phyloP scores from a whole-genome alignment of 805 yeast genomes.

The Yarrowia keelungensis region DNA sequence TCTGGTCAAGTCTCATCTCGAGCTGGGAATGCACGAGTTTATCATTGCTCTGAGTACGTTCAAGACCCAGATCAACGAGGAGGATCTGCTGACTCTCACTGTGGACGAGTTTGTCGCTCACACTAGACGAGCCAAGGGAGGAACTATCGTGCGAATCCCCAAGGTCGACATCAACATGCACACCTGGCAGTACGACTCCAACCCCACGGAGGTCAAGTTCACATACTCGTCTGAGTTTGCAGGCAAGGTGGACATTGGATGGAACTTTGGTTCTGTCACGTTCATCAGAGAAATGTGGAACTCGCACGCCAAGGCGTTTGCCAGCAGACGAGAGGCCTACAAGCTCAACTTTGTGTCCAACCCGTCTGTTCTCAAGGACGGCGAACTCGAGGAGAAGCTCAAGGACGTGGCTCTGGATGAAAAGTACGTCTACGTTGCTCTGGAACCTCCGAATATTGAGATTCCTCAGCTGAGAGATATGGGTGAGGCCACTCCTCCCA shows the following conservation, averaged over 20 bases:
- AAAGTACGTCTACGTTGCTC: constrained; percentile 59
- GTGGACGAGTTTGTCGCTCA: constrained; percentile 63
- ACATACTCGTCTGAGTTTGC: constrained; percentile 76
- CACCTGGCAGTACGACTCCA: constrained; percentile 62
- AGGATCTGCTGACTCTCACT: constrained; percentile 54
- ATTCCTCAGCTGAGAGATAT: constrained; percentile 89
- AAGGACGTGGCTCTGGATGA: constrained; percentile 52
- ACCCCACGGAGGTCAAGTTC: constrained; percentile 66
- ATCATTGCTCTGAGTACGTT: constrained; percentile 70
- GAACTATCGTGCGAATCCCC: constrained; percentile 81
- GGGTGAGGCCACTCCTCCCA: constrained; percentile 97
- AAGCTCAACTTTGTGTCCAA: constrained; percentile 51
- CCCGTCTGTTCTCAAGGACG: constrained; percentile 45
- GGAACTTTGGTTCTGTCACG: constrained; percentile 93
- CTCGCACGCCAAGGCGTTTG: constrained; percentile 76
- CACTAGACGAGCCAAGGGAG: constrained; percentile 71
- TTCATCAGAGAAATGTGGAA: constrained; percentile 93
- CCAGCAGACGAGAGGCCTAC: constrained; percentile 59
- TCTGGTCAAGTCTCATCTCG: constrained; percentile 62
- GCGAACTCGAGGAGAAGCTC: constrained; percentile 52
- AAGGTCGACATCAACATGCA: constrained; percentile 76
- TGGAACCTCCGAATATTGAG: constrained; percentile 80
- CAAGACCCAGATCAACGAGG: constrained; percentile 60
- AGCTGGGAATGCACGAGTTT: constrained; percentile 67
- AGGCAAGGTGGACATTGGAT: constrained; percentile 86